Percentiles rank a stretch among this genome's conserved stretches.
Conservation (phyloP, 306 rosid species). For the Pachyrhizus erosus region DNA sequence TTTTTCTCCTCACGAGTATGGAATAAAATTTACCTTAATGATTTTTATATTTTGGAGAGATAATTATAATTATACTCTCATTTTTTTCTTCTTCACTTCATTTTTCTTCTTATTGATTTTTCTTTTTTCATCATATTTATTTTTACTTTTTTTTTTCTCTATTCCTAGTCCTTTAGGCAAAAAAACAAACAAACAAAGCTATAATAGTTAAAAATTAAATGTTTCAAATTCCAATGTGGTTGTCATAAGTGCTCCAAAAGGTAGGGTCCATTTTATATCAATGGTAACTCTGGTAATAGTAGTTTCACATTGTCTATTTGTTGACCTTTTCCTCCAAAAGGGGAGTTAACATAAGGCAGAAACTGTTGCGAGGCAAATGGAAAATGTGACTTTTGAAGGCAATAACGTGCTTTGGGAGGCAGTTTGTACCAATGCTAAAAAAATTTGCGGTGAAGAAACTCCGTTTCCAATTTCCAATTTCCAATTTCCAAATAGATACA, state of each 20-base stretch:
- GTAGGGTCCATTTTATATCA: background rate
- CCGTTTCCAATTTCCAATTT: background rate
- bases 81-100: too few species aligned
- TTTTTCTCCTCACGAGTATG: background rate
- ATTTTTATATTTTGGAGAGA: background rate
- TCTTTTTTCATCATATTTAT: too few species aligned
- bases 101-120: too few species aligned
- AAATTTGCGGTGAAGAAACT: background rate
- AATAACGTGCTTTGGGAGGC: background rate
- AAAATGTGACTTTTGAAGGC: background rate
- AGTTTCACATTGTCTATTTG: too few species aligned
- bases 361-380: background rate
- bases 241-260: background rate
- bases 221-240: background rate
- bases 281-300: background rate
- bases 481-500: background rate
- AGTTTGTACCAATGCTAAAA: background rate
- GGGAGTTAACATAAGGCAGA: background rate
- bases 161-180: background rate
- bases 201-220: background rate
- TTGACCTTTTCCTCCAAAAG: background rate
- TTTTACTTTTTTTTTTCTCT: too few species aligned
- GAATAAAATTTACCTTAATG: background rate
- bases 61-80: too few species aligned
- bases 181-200: background rate